Percentiles rank a stretch among this genome's conserved stretches.
These are phyloP conservation scores for Aleurites moluccanus DNA, from an alignment of 441 rosid genomes.

Conservation along the genomic window DNA sequence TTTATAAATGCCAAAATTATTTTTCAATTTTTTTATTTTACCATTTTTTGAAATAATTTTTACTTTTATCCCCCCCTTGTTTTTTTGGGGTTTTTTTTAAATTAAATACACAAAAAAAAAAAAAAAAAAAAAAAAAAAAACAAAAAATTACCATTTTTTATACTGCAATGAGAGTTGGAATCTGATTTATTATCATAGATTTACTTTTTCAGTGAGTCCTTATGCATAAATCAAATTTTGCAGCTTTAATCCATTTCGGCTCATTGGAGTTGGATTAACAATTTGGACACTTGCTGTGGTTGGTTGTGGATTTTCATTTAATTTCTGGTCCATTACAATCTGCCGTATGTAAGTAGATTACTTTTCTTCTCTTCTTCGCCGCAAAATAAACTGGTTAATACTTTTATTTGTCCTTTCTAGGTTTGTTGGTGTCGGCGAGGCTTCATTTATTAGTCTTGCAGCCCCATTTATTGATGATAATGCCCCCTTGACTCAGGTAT, in stretches of 20 bases:
- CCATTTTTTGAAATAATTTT: too few species aligned
- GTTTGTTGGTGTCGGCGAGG: slow-evolving; percentile 98
- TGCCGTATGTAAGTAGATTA: slow-evolving; percentile 74
- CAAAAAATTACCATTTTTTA: background rate
- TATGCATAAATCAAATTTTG: slow-evolving; percentile 27
- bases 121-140: too few species aligned
- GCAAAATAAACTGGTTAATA: background rate
- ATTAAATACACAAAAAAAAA: too few species aligned
- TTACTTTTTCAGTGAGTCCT: slow-evolving; percentile 17
- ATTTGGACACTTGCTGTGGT: slow-evolving; percentile 80
- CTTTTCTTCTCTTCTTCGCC: slow-evolving; percentile 3
- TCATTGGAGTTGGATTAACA: slow-evolving; percentile 86
- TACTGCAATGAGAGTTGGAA: slow-evolving; percentile 6
- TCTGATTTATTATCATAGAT: slow-evolving; percentile 8
- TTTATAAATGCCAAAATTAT: too few species aligned
- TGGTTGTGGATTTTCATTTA: slow-evolving; percentile 78
- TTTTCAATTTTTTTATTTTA: too few species aligned
- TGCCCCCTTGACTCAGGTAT: slow-evolving; percentile 86
- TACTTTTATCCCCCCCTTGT: too few species aligned
- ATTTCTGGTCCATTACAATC: slow-evolving; percentile 82
- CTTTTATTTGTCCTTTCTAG: slow-evolving; percentile 40
- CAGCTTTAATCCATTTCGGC: slow-evolving; percentile 90
- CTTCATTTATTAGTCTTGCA: slow-evolving; percentile 96
- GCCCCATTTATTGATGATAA: slow-evolving; percentile 97
- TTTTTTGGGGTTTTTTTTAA: too few species aligned